These are phyloP conservation scores for Discostella pseudostelligera DNA, from an alignment of 108 stramenopile species.

Conservation along the genomic window DNA sequence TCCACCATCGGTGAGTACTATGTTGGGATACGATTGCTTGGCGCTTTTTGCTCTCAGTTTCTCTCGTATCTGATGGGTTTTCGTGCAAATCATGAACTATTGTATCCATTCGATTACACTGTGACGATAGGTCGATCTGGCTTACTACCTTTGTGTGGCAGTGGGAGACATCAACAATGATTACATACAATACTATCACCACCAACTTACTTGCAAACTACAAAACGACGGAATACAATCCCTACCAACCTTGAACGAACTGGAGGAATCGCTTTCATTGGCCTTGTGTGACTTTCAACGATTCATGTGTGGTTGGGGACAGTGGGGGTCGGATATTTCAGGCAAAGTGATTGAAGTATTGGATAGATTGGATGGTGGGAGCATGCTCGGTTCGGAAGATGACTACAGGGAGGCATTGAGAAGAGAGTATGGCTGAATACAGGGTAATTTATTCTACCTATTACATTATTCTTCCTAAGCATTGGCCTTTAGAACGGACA, in stretches of 20 bases:
- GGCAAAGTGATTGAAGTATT: conserved; percentile 34
- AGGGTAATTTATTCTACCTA: neutral
- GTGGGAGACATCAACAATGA: conserved; percentile 28
- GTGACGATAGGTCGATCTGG: conserved; percentile 49
- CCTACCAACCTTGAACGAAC: conserved; percentile 41
- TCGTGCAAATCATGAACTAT: neutral
- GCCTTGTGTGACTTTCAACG: conserved; percentile 70
- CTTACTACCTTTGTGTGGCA: conserved; percentile 65
- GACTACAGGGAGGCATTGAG: conserved; percentile 57
- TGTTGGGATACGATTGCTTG: neutral
- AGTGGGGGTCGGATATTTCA: conserved; percentile 62
- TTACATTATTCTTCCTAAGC: too few species aligned
- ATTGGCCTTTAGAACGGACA: too few species aligned
- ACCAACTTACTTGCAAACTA: conserved; percentile 27
- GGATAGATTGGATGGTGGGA: conserved; percentile 58
- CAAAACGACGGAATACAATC: neutral
- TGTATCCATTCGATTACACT: neutral
- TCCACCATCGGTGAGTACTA: conserved; percentile 36
- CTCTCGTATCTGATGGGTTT: neutral
- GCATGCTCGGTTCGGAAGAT: conserved; percentile 53
- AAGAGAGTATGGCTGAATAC: conserved; percentile 45
- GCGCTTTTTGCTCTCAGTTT: neutral
- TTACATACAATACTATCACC: conserved; percentile 42
- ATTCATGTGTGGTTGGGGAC: conserved; percentile 74
- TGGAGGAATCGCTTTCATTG: conserved; percentile 54